These are phyloP conservation scores for Misopates orontium DNA, from an alignment of 257 asterid genomes.

Conservation along the genomic window DNA sequence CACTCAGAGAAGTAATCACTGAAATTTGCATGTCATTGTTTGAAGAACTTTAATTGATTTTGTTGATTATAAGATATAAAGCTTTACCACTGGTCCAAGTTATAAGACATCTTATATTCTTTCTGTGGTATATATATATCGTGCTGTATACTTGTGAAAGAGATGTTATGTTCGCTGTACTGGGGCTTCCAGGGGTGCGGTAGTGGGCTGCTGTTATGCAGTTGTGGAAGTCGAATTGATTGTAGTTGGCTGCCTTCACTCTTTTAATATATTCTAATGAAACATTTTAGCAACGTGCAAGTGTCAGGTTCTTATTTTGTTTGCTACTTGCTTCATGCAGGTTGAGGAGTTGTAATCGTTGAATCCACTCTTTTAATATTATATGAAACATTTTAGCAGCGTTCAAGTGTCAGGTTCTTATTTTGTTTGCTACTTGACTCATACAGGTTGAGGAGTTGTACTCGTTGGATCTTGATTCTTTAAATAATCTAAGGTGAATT, in stretches of 20 bases:
- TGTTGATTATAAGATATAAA: background rate
- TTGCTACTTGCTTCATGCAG: slow-evolving; percentile 46
- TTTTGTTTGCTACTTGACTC: slow-evolving; percentile 24
- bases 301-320: slow-evolving; percentile 24
- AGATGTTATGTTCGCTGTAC: slow-evolving; percentile 7
- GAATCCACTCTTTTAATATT: slow-evolving; percentile 76
- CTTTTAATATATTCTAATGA: slow-evolving; percentile 4
- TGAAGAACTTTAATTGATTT: background rate
- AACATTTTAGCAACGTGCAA: slow-evolving; percentile 15
- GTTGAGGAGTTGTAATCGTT: slow-evolving; percentile 96
- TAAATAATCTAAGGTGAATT: slow-evolving; percentile 71
- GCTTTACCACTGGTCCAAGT: background rate
- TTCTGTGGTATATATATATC: background rate
- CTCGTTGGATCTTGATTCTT: slow-evolving; percentile 88
- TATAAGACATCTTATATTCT: background rate
- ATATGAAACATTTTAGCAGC: slow-evolving; percentile 10
- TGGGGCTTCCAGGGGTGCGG: background rate
- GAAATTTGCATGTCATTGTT: background rate
- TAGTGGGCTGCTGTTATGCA: background rate
- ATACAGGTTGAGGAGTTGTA: slow-evolving; percentile 97
- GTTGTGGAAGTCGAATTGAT: background rate
- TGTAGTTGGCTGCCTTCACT: slow-evolving; percentile 23
- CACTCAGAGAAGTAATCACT: background rate
- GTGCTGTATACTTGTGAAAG: background rate
- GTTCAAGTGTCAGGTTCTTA: slow-evolving; percentile 23